Base-by-base conservation (phyloP, 371 early-diverging fungal species). In the Chytridiales sp. region DNA sequence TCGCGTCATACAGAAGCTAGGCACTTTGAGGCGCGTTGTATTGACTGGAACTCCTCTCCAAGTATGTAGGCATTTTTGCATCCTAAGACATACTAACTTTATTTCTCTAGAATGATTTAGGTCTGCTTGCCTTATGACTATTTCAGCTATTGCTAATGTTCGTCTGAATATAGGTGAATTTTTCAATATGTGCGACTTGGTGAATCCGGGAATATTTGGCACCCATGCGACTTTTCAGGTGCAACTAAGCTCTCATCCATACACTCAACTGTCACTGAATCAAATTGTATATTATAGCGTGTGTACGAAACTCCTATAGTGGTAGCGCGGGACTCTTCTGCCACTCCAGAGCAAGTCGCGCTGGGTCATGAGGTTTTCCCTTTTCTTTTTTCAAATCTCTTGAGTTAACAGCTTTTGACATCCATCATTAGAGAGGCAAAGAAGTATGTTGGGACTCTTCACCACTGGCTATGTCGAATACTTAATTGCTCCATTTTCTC, bases 21-120 rank as follows among this genome's bases (percentile, higher is more conserved):
- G 69, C 3, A 73, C 83, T 0, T 61, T 47, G 29, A 53, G 69
- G 29, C 59, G 86, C 22, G 70, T 86, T 42, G 79, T 86, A 61
- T 55, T 89, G 9, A 75, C 81, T 8, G 89, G 89, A 3, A 87
- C 89, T 5, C 89, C 88, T 5, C 78, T 89, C 11, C 87, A 87
- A 71, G 67, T 69, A 39, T 2, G 19, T 24, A 5, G n/a, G 42
- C 4, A 3, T 19, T 5, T 9, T 11, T 29, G 19, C 4, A 19
- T 42, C 22, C 4, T 19, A 8, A 8, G 21, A 15, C 13, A 27
- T 29, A 19, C 48, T 55, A 5, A 52, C 55, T 5, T 8, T 9
- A 54, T 43, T 22, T 27, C 15, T 11, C n/a, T n/a, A 29, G 13
- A 32, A 11, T 50, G 30, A 31, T 50, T 11, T 58, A n/a, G 50